Conservation (phyloP, 139 green algal species). For the Picochlorum sp. region DNA sequence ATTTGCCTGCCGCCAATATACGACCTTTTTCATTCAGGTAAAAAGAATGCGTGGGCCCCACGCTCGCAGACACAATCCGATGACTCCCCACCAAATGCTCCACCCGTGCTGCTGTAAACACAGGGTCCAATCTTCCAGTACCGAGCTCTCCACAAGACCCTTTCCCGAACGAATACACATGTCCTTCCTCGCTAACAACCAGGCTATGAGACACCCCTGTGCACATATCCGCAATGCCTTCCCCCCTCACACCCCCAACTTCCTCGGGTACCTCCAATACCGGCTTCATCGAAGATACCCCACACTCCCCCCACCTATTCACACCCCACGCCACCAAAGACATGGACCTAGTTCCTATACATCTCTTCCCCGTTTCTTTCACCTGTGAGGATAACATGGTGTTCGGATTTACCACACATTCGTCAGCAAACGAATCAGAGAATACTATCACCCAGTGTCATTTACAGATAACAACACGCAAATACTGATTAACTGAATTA, state of each 20-base stretch:
- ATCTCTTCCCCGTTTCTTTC: not conserved
- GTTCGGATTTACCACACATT: not conserved
- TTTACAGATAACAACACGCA: no score
- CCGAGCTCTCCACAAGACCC: slow-evolving; percentile 57
- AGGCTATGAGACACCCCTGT: not conserved
- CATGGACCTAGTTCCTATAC: not conserved
- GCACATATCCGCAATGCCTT: not conserved
- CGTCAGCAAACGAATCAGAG: no score
- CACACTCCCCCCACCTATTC: not conserved
- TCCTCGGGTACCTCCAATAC: not conserved
- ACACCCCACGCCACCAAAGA: not conserved
- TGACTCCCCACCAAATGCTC: slow-evolving; percentile 46
- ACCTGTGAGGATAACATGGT: not conserved
- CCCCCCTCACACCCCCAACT: not conserved
- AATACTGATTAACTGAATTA: no score
- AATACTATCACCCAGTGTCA: no score
- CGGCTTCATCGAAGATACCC: not conserved
- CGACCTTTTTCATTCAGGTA: slow-evolving; percentile 43
- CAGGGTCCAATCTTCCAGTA: slow-evolving; percentile 33
- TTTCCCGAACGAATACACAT: slow-evolving; percentile 47
- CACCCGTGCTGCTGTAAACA: slow-evolving; percentile 28
- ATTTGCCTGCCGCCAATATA: slow-evolving; percentile 11
- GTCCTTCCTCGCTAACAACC: slow-evolving; percentile 15
- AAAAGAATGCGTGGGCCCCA: slow-evolving; percentile 55
- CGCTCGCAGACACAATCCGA: slow-evolving; percentile 22